Base-by-base conservation (phyloP, 345 rosid genomes). In the Gossypium ekmanianum region DNA sequence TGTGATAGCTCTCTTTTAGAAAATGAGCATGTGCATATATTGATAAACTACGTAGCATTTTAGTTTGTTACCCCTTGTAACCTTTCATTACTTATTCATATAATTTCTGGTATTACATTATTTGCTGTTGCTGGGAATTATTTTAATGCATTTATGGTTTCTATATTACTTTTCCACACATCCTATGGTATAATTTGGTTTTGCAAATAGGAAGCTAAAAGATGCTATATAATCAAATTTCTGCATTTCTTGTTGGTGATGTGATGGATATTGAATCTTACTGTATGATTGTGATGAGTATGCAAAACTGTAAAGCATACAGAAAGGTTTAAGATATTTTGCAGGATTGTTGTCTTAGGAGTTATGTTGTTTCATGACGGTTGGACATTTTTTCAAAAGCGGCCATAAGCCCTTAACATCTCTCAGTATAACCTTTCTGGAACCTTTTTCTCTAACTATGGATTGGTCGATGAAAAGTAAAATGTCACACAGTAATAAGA, bases 171-270 rank as follows among this genome's bases (percentile, higher is more conserved):
- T 27, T 13, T 61, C 10, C n/a, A 26, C n/a, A 8, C 29, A 11
- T 13, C 44, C 43, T 27, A 13, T 61, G 44, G 14, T 27, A 27
- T 61, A 5, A 13, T 61, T 61, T 27, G 39, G 65, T 56, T 56
- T 56, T 56, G 24, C 61, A 61, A 61, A 61, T 61, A 61, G n/a
- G 65, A 61, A 27, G 43, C 65, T 27, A 61, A 16, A 61, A 13
- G 18, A 27, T 13, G 11, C 18, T 12, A 51, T 4, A 61, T 26
- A 14, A 20, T 18, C 24, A 56, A 18, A 9, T 56, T 56, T 56
- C 4, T 56, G 26, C 61, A 34, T 56, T 56, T 18, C 26, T 20
- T 2, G 2, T 56, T 56, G 61, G 61, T 2, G 11, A 56, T 20
- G 12, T 56, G 27, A 56, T 56, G 61, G 4, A 56, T 56, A 1